These are phyloP conservation scores for Colletotrichum tofieldiae DNA, from an alignment of 2,329 filamentous ascomycete genomes.

Conservation along the genomic window DNA sequence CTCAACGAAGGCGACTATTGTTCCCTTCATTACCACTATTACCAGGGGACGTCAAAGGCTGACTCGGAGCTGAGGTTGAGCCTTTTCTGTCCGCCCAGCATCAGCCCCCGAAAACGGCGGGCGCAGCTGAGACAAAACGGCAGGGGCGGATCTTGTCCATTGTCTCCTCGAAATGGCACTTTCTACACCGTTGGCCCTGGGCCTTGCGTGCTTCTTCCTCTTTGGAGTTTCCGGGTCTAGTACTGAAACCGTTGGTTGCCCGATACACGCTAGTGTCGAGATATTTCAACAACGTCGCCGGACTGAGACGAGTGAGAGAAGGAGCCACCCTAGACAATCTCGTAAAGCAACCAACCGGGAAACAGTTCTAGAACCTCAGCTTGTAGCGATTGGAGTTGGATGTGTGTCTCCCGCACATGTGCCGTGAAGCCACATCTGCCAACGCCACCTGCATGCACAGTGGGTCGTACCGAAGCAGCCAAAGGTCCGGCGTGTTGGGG, in stretches of 20 bases:
- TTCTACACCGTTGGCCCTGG: background rate
- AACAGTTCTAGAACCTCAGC: background rate
- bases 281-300: background rate
- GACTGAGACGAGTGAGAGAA: background rate
- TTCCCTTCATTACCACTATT: too few species aligned
- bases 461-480: conserved; percentile 14
- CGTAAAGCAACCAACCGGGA: conserved; percentile 35
- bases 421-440: conserved; percentile 27
- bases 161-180: background rate
- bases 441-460: background rate
- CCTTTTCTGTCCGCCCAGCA: background rate
- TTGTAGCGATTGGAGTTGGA: background rate
- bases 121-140: conserved; percentile 3
- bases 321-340: background rate
- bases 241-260: background rate
- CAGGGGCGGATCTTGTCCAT: conserved; percentile 2
- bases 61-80: conserved; percentile 16
- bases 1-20: background rate
- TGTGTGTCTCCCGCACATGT: conserved; percentile 23
- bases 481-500: conserved; percentile 4
- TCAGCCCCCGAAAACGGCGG: conserved; percentile 31
- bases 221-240: background rate
- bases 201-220: background rate
- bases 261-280: background rate
- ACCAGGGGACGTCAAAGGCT: background rate